phyloP scores from a whole-genome alignment of 257 asterid species.

The Ballota nigra region DNA sequence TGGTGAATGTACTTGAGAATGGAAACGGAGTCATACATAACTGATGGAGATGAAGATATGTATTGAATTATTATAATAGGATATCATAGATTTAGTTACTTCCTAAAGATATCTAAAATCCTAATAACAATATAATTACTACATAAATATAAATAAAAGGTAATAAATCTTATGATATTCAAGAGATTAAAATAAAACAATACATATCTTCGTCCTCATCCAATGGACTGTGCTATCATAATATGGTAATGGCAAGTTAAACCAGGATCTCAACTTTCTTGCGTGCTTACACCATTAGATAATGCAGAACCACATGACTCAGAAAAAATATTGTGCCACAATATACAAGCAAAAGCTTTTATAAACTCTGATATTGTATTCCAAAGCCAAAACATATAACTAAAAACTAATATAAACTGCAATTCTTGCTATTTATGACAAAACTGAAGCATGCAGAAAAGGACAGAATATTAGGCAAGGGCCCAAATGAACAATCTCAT shows the following conservation, averaged over 20 bases:
- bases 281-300: background rate
- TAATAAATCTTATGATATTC: background rate
- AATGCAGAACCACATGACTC: background rate
- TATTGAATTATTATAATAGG: background rate
- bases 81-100: background rate
- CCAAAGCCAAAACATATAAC: no score
- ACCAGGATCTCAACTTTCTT: background rate
- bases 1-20: background rate
- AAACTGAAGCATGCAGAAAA: no score
- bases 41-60: background rate
- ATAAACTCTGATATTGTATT: no score
- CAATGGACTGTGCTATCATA: background rate
- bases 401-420: no score
- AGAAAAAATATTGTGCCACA: background rate
- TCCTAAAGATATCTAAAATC: background rate
- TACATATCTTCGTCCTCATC: background rate
- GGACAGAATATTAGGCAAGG: no score
- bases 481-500: no score
- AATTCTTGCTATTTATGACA: no score
- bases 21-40: background rate
- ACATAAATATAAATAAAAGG: background rate
- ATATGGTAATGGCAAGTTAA: background rate
- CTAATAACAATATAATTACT: background rate
- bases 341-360: background rate
- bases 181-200: background rate